Conservation (phyloP, 2,329 filamentous ascomycete genomes). For the Zymoseptoria pseudotritici region DNA sequence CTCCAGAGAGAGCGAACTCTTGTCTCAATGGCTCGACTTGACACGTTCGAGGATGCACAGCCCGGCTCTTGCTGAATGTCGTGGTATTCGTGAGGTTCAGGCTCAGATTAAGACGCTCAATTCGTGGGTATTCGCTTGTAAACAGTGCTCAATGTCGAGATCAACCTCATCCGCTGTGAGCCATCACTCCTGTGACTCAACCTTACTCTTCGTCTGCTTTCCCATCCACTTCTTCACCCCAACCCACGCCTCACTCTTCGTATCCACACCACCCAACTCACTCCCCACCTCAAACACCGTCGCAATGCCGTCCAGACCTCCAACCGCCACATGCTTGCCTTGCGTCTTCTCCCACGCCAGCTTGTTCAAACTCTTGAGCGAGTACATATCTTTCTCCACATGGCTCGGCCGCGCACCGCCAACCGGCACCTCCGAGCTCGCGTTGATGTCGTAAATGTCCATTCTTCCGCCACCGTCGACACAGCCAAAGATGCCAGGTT, state of each 20-base stretch:
- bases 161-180: not conserved
- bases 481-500: constrained; percentile 87
- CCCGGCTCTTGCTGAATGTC: too few species aligned
- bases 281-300: constrained; percentile 88
- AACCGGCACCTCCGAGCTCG: constrained; percentile 86
- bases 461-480: constrained; percentile 89
- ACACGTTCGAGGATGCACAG: too few species aligned
- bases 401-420: constrained; percentile 53
- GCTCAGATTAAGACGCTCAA: not conserved
- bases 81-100: too few species aligned
- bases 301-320: constrained; percentile 82
- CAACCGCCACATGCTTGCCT: constrained; percentile 78
- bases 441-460: constrained; percentile 90
- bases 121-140: not conserved
- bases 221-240: constrained; percentile 84
- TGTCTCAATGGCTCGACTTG: too few species aligned
- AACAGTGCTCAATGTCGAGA: not conserved
- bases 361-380: constrained; percentile 78
- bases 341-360: constrained; percentile 88
- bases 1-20: too few species aligned
- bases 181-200: constrained; percentile 4
- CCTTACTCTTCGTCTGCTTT: constrained; percentile 28
- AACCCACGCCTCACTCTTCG: constrained; percentile 80
- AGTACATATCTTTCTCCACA: constrained; percentile 30
- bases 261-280: constrained; percentile 75